Evolutionary conservation across 2,329 filamentous ascomycete genomes (phyloP).

Genomic region (Colletotrichum theobromicola): DNA sequence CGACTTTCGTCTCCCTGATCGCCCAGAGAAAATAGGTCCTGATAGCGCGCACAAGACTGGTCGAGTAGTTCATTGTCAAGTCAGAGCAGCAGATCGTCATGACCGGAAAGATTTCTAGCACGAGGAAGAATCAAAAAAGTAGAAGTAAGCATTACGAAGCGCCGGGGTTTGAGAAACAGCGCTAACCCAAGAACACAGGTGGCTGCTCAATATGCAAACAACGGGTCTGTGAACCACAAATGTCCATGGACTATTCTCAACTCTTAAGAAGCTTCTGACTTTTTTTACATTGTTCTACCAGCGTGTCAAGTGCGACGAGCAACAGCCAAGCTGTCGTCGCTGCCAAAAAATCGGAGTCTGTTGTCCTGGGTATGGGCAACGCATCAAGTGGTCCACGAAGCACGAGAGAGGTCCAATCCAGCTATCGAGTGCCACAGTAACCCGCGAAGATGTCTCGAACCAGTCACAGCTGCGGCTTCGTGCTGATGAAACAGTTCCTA

Average conservation of each 20-base stretch:
- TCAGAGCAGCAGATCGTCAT: too few species aligned
- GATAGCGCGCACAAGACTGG: too few species aligned
- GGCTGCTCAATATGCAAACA: background rate
- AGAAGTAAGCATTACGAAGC: background rate
- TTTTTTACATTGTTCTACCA: background rate
- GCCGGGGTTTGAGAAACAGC: background rate
- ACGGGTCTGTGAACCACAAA: background rate
- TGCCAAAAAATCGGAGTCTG: background rate
- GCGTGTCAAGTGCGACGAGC: background rate
- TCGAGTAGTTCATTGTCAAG: too few species aligned
- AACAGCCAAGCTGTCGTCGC: background rate
- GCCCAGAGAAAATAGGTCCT: too few species aligned
- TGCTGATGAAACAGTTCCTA: too few species aligned
- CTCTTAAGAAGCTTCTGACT: too few species aligned
- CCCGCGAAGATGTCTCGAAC: background rate
- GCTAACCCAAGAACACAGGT: background rate
- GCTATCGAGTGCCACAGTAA: background rate
- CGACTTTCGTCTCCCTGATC: too few species aligned
- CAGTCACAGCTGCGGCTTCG: background rate
- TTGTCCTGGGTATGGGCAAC: background rate
- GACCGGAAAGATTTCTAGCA: too few species aligned
- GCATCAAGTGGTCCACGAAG: background rate
- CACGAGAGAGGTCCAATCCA: background rate
- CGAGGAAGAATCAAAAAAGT: background rate
- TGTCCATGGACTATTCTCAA: background rate